A percentile compares a stretch with the other conserved stretches of the same genome.
Evolutionary conservation across 2,329 filamentous ascomycete species (phyloP).

Genomic region (Macrophomina pseudophaseolina): DNA sequence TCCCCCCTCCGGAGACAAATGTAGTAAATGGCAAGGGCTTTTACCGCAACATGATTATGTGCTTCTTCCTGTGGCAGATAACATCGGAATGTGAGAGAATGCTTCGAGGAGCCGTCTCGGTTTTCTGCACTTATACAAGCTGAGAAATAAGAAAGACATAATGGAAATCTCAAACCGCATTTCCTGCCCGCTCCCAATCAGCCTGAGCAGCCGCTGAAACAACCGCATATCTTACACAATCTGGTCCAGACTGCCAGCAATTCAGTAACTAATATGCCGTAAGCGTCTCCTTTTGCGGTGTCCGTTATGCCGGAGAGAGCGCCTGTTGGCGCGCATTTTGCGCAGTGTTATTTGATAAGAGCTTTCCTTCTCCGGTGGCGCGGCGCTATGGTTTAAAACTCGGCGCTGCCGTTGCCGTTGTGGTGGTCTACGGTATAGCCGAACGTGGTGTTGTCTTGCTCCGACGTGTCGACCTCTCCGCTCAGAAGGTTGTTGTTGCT

Average conservation of each 20-base stretch:
- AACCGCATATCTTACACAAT: conserved; percentile 27
- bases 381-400: conserved; percentile 40
- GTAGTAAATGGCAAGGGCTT: background rate
- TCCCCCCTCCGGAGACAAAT: background rate
- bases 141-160: conserved; percentile 13
- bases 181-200: background rate
- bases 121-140: conserved; percentile 21
- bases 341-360: conserved; percentile 24
- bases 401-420: conserved; percentile 47
- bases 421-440: conserved; percentile 45
- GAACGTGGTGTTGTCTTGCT: conserved; percentile 48
- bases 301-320: conserved; percentile 30
- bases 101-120: background rate
- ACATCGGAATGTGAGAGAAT: conserved; percentile 1
- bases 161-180: background rate
- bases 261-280: conserved; percentile 20
- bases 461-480: conserved; percentile 50
- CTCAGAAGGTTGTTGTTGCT: conserved; percentile 51
- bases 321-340: conserved; percentile 26
- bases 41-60: conserved; percentile 22
- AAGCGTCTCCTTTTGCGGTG: conserved; percentile 35
- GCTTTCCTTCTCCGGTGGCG: conserved; percentile 32
- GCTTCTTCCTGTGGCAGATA: conserved; percentile 19
- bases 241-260: conserved; percentile 11
- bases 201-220: conserved; percentile 6